Evolutionary conservation across 2,329 filamentous ascomycete species (phyloP), one percentile per base, ranked within the genome.

Genomic region (Beauveria medogensis): DNA sequence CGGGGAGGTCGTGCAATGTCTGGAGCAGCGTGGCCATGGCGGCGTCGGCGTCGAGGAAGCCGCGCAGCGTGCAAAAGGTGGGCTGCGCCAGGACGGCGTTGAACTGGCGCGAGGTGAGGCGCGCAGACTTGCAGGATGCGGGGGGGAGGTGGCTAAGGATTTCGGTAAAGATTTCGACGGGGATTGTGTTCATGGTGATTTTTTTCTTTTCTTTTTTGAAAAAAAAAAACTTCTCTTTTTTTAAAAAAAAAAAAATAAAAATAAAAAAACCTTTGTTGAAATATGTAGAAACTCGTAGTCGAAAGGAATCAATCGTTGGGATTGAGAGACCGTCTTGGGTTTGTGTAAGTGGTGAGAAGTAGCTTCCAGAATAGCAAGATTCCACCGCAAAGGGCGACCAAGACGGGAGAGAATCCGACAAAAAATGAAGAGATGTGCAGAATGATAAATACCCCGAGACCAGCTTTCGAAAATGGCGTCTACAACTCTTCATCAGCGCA

Each of bases 71-170:
- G 47, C 60, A 37, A 62, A 73, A 74, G 9, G 67, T 65, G 30
- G 63, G 63, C 30, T 66, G 65, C 43, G 67, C 65, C 53, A 73
- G 69, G 57, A 71, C 61, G 62, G 63, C 60, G 63, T 73, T 72
- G 69, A 74, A 72, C 22, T 65, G 62, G 22, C 68, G 70, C 24
- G 67, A 73, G 9, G 71, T 69, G 47, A 73, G 71, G 22, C 72
- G 72, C 44, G 67, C 67, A 24, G 66, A 59, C 55, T 69, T 68
- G 56, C 62, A 59, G 43, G 57, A 59, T 7, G 66, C 62, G 4
- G 64, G 55, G 26, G 67, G 65, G 22, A 73, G 65, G 60, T 70
- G 59, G 43, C 52, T 26, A 24, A 71, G 66, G 57, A 74, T 71
- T 30, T 69, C 65, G 51, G 63, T 48, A 61, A 74, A 54, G 55